A percentile compares a stretch with the other conserved stretches of the same genome.
Evolutionary conservation across 768 basidiomycete species (phyloP).

Genomic region (Rhodosporidiobolus odoratus): DNA sequence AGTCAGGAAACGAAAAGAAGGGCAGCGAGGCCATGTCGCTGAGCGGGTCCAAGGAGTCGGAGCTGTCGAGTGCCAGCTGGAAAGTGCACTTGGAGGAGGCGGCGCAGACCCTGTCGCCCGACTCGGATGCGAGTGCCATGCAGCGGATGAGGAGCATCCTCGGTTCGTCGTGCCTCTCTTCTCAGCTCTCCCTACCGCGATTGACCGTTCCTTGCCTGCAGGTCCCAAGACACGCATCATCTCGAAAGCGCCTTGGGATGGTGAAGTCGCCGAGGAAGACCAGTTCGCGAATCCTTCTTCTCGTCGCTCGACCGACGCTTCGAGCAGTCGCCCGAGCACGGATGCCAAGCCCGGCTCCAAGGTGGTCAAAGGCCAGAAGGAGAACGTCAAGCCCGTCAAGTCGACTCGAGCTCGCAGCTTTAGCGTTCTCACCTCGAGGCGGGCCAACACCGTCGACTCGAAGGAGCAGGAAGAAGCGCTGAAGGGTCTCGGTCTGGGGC

Average conservation of each 20-base stretch:
- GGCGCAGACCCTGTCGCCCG: conserved; percentile 8
- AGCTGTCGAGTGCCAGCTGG: conserved; percentile 25
- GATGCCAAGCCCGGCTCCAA: not conserved
- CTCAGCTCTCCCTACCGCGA: not conserved
- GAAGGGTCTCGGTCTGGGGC: conserved; percentile 20
- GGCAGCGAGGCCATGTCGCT: not conserved
- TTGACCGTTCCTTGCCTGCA: not conserved
- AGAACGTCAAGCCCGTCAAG: conserved; percentile 22
- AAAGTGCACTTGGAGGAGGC: conserved; percentile 13
- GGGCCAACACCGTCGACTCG: not conserved
- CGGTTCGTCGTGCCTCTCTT: conserved; percentile 5
- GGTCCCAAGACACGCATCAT: conserved; percentile 22
- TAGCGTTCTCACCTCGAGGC: conserved; percentile 11
- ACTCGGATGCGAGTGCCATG: conserved; percentile 25
- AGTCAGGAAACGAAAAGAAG: too few relatives aligned
- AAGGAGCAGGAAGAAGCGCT: conserved; percentile 20
- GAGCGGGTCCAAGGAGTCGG: conserved; percentile 14
- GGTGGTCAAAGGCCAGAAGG: conserved; percentile 5
- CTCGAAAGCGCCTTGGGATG: conserved; percentile 31
- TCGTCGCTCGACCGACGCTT: conserved; percentile 1
- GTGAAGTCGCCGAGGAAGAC: conserved; percentile 7
- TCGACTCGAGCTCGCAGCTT: conserved; percentile 20
- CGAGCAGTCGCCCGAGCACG: not conserved
- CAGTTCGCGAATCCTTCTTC: not conserved
- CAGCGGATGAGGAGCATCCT: conserved; percentile 32